A percentile compares a stretch with the other conserved stretches of the same genome.
Conservation (phyloP, 768 basidiomycete genomes). For the Tylopilus subfusipes region DNA sequence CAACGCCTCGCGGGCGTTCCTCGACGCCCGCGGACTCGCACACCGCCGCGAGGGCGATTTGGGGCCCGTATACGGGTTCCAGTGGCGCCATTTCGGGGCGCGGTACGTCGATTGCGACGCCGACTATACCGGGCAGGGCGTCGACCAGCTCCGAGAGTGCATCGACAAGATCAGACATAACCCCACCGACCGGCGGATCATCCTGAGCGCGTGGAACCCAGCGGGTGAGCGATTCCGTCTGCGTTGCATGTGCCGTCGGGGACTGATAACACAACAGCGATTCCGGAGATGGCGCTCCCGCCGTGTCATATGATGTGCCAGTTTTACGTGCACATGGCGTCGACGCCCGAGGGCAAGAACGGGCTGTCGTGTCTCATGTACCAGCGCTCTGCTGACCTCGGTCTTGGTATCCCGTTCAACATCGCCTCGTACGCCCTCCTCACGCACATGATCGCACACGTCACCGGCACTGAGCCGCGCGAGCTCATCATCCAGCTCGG, state of each 20-base stretch:
- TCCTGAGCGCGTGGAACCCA: slow-evolving; percentile 97
- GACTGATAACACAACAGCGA: slow-evolving; percentile 51
- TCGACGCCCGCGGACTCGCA: slow-evolving; percentile 79
- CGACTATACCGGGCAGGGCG: slow-evolving; percentile 79
- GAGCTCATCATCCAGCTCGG: slow-evolving; percentile 96
- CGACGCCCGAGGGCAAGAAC: slow-evolving; percentile 47
- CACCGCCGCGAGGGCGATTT: slow-evolving; percentile 88
- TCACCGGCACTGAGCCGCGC: slow-evolving; percentile 81
- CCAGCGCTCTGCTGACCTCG: slow-evolving; percentile 95
- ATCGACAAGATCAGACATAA: slow-evolving; percentile 89
- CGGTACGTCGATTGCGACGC: slow-evolving; percentile 69
- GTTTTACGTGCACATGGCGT: slow-evolving; percentile 93
- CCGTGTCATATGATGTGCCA: slow-evolving; percentile 99
- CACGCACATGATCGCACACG: slow-evolving; percentile 95
- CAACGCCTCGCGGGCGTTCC: slow-evolving; percentile 84
- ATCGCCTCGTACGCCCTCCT: slow-evolving; percentile 98
- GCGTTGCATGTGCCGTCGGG: background rate
- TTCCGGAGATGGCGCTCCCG: slow-evolving; percentile 92
- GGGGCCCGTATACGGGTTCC: slow-evolving; percentile 96
- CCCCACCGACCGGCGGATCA: slow-evolving; percentile 91
- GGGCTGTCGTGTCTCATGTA: slow-evolving; percentile 94
- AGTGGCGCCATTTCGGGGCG: slow-evolving; percentile 95
- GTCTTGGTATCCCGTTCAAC: slow-evolving; percentile 98
- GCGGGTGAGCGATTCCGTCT: slow-evolving; percentile 55
- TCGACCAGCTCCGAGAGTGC: slow-evolving; percentile 88